phyloP scores from a whole-genome alignment of 1,284 basidiomycete species.

The Ustilago nuda region DNA sequence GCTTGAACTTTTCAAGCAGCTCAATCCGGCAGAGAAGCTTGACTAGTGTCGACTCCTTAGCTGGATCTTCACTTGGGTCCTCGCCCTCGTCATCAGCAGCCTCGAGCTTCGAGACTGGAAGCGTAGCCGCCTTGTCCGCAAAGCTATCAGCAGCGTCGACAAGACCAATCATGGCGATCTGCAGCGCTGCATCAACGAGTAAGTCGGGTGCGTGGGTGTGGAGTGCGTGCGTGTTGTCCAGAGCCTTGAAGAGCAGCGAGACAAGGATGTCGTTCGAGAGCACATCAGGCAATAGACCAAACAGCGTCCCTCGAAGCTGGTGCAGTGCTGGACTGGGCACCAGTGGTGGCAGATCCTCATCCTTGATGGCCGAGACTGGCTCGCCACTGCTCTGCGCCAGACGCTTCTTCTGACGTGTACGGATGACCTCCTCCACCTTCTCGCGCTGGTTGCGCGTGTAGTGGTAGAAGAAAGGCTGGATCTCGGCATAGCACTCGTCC shows the following conservation, averaged over 20 bases:
- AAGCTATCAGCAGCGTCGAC: slow-evolving; percentile 51
- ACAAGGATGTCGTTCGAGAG: slow-evolving; percentile 44
- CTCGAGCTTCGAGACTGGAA: slow-evolving; percentile 17
- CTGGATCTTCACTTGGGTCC: not conserved
- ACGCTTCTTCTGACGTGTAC: slow-evolving; percentile 38
- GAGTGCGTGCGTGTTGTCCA: slow-evolving; percentile 39
- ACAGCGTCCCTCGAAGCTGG: slow-evolving; percentile 47
- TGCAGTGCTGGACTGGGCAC: slow-evolving; percentile 29
- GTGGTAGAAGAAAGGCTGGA: slow-evolving; percentile 96
- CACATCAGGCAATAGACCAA: slow-evolving; percentile 39
- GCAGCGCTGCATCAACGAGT: slow-evolving; percentile 87
- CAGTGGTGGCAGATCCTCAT: slow-evolving; percentile 41
- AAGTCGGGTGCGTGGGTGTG: slow-evolving; percentile 74
- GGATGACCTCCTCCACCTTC: slow-evolving; percentile 85
- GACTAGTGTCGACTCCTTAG: slow-evolving; percentile 37
- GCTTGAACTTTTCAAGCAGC: slow-evolving; percentile 49
- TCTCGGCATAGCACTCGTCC: slow-evolving; percentile 83
- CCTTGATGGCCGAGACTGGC: slow-evolving; percentile 33
- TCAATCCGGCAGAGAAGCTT: slow-evolving; percentile 52
- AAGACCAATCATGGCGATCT: slow-evolving; percentile 70
- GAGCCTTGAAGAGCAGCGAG: slow-evolving; percentile 53
- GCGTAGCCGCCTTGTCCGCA: slow-evolving; percentile 25
- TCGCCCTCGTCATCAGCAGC: slow-evolving; percentile 16
- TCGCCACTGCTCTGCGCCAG: slow-evolving; percentile 31
- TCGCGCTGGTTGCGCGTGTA: slow-evolving; percentile 95